A percentile compares a stretch with the other conserved stretches of the same genome.
Evolutionary conservation across 805 yeast genomes (phyloP).

Genomic region (Komagataella ulmi): DNA sequence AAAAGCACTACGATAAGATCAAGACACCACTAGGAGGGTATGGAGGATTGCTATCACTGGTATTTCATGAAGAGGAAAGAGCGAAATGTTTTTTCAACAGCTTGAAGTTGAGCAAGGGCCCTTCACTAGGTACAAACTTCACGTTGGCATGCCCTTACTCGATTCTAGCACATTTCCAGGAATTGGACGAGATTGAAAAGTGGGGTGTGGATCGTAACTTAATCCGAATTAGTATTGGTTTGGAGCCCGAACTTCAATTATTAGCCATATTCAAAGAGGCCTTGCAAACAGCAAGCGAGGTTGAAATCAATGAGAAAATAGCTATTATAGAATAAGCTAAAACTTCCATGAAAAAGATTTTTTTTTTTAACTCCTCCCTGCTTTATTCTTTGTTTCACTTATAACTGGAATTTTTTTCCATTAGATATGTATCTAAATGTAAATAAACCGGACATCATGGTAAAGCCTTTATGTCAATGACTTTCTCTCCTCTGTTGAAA

Average conservation of each 20-base stretch:
- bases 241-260: constrained; percentile 58
- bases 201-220: constrained; percentile 77
- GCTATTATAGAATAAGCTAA: constrained; percentile 1
- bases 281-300: constrained; percentile 24
- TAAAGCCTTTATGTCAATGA: constrained; percentile 4
- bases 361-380: not conserved
- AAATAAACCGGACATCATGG: not conserved
- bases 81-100: constrained; percentile 69
- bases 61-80: constrained; percentile 47
- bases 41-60: constrained; percentile 73
- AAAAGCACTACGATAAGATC: constrained; percentile 54
- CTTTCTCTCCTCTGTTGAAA: constrained; percentile 43
- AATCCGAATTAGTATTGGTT: constrained; percentile 74
- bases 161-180: constrained; percentile 72
- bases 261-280: constrained; percentile 35
- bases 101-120: constrained; percentile 68
- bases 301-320: not conserved
- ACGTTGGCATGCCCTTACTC: constrained; percentile 86
- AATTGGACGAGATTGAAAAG: constrained; percentile 62
- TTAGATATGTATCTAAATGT: not conserved
- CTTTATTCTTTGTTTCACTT: not conserved
- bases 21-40: constrained; percentile 70
- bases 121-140: constrained; percentile 83
- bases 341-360: not conserved
- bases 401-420: not conserved